Conservation (phyloP, 805 yeast species). For the Barnettozyma populi region DNA sequence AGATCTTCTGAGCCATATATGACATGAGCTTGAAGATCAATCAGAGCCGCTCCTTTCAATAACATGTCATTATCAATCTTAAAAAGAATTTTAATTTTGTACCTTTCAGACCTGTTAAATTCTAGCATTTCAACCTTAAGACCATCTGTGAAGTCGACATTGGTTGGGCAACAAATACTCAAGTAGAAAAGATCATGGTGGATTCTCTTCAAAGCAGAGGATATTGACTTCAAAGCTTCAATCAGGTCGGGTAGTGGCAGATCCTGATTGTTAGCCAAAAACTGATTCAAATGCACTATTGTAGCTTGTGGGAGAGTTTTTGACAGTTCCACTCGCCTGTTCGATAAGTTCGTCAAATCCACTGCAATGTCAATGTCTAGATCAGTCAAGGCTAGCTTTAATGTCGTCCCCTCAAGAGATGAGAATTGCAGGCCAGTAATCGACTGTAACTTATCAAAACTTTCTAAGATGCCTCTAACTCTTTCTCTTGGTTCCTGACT, state of each 20-base stretch:
- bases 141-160: conserved; percentile 4
- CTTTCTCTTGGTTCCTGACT: conserved; percentile 19
- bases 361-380: conserved; percentile 9
- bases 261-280: neutral
- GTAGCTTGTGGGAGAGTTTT: conserved; percentile 6
- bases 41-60: conserved; percentile 4
- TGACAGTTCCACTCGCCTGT: conserved; percentile 7
- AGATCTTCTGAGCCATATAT: conserved; percentile 15
- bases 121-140: conserved; percentile 13
- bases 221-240: conserved; percentile 4
- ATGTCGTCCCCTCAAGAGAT: conserved; percentile 7
- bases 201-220: conserved; percentile 4
- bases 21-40: conserved; percentile 3
- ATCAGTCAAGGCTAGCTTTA: conserved; percentile 7
- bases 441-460: conserved; percentile 11
- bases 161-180: conserved; percentile 13
- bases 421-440: conserved; percentile 14
- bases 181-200: conserved; percentile 17
- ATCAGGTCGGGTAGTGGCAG: conserved; percentile 6
- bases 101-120: conserved; percentile 15
- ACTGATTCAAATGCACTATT: conserved; percentile 9
- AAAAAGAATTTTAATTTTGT: conserved; percentile 14
- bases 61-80: conserved; percentile 11
- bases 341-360: conserved; percentile 7
- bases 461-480: conserved; percentile 8